phyloP scores from a whole-genome alignment of 441 rosid species.

The Hura crepitans region DNA sequence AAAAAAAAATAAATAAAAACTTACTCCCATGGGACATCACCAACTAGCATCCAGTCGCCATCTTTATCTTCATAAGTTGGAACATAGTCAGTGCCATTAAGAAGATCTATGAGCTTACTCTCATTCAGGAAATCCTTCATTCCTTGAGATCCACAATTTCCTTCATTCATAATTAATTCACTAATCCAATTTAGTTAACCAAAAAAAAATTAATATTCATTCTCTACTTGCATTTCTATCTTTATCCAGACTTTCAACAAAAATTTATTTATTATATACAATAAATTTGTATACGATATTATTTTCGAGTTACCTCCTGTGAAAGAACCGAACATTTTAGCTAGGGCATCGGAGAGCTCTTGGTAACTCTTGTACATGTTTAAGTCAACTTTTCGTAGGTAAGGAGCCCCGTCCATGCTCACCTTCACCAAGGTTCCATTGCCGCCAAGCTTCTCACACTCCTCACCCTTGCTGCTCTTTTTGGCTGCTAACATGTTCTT shows the following conservation, averaged over 20 bases:
- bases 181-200: background rate
- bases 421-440: slow-evolving; percentile 64
- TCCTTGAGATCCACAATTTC: slow-evolving; percentile 68
- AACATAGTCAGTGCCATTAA: slow-evolving; percentile 63
- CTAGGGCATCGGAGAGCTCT: slow-evolving; percentile 59
- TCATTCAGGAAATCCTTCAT: slow-evolving; percentile 70
- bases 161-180: slow-evolving; percentile 26
- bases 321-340: slow-evolving; percentile 73
- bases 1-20: slow-evolving; percentile 16
- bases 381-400: slow-evolving; percentile 76
- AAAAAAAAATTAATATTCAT: no score
- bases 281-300: no score
- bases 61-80: slow-evolving; percentile 89
- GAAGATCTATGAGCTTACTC: slow-evolving; percentile 58
- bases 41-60: slow-evolving; percentile 94
- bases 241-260: no score
- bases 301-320: slow-evolving; percentile 35
- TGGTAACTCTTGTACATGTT: slow-evolving; percentile 59
- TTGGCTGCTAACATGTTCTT: slow-evolving; percentile 57
- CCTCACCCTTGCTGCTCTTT: slow-evolving; percentile 36
- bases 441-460: slow-evolving; percentile 31
- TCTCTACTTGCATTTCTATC: no score
- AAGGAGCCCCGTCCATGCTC: slow-evolving; percentile 88
- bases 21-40: slow-evolving; percentile 92
- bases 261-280: no score